Evolutionary conservation across 306 rosid species (phyloP).

Genomic region (Boehmeria nivea): DNA sequence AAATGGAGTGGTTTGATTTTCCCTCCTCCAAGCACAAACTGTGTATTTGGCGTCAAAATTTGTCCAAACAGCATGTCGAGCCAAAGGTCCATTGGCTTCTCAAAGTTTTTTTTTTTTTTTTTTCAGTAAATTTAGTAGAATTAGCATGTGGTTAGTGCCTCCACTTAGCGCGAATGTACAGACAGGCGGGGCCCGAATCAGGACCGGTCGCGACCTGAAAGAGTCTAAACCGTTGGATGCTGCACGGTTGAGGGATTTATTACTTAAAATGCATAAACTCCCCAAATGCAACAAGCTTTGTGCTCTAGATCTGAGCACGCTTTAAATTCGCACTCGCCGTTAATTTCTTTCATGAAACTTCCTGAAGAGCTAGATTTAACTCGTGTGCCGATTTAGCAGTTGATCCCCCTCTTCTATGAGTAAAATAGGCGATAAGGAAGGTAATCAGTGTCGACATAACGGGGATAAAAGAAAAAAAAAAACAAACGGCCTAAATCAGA

Average conservation of each 20-base stretch:
- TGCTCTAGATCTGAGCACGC: constrained; percentile 18
- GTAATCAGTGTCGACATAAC: constrained; percentile 11
- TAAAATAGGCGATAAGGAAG: constrained; percentile 22
- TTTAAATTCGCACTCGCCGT: constrained; percentile 16
- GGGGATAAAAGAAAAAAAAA: not conserved
- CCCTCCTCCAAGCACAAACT: constrained; percentile 18
- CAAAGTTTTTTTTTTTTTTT: not conserved
- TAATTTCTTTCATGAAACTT: constrained; percentile 45
- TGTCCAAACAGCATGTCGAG: constrained; percentile 35
- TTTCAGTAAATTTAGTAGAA: constrained; percentile 29
- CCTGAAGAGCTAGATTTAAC: constrained; percentile 79
- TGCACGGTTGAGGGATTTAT: constrained; percentile 33
- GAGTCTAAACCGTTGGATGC: constrained; percentile 27
- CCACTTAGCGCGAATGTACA: constrained; percentile 44
- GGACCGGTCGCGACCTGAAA: constrained; percentile 24
- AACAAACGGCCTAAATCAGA: not conserved
- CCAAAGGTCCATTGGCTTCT: constrained; percentile 27
- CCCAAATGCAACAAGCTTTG: constrained; percentile 22
- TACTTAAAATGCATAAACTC: constrained; percentile 49
- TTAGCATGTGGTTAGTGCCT: constrained; percentile 39
- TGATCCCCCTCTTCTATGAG: constrained; percentile 86
- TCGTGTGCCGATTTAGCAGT: constrained; percentile 84
- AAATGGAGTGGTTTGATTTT: constrained; percentile 4
- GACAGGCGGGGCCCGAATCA: constrained; percentile 33
- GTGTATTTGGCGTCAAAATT: constrained; percentile 26